These are phyloP conservation scores for Calonectria ilicicola DNA, from an alignment of 2,329 filamentous ascomycete genomes.

Conservation along the genomic window DNA sequence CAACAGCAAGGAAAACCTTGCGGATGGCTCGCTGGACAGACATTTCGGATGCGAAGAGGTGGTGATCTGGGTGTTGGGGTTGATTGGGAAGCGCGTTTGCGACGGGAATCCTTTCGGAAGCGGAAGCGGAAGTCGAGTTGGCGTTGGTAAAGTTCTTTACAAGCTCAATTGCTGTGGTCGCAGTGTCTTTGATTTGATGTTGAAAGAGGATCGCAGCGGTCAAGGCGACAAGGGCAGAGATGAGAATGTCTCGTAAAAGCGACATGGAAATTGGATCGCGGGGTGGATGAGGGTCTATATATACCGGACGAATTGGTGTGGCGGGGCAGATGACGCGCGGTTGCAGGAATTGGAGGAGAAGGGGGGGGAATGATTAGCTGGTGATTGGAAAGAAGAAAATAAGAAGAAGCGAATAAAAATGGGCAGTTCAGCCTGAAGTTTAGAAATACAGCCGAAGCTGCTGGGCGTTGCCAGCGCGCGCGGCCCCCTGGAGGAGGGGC, in stretches of 20 bases:
- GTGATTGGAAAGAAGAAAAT: not conserved
- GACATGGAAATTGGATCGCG: conserved; percentile 45
- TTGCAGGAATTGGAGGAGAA: not conserved
- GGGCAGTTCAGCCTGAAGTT: not conserved
- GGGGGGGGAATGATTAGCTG: not conserved
- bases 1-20: conserved; percentile 84
- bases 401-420: not conserved
- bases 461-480: conserved; percentile 7
- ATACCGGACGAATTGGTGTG: conserved; percentile 11
- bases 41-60: conserved; percentile 63
- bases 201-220: conserved; percentile 44
- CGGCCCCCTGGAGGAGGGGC: not conserved
- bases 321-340: conserved; percentile 13
- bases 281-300: conserved; percentile 35
- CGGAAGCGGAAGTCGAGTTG: not conserved
- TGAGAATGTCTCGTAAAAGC: conserved; percentile 42
- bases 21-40: conserved; percentile 80
- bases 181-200: conserved; percentile 36
- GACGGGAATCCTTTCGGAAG: not conserved
- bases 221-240: conserved; percentile 46
- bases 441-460: conserved; percentile 18
- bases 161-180: conserved; percentile 32
- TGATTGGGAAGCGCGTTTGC: conserved; percentile 23
- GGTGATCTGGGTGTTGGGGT: conserved; percentile 28
- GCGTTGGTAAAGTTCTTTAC: conserved; percentile 20